phyloP scores from a whole-genome alignment of 2,329 filamentous ascomycete genomes.

The Phoma herbarum region DNA sequence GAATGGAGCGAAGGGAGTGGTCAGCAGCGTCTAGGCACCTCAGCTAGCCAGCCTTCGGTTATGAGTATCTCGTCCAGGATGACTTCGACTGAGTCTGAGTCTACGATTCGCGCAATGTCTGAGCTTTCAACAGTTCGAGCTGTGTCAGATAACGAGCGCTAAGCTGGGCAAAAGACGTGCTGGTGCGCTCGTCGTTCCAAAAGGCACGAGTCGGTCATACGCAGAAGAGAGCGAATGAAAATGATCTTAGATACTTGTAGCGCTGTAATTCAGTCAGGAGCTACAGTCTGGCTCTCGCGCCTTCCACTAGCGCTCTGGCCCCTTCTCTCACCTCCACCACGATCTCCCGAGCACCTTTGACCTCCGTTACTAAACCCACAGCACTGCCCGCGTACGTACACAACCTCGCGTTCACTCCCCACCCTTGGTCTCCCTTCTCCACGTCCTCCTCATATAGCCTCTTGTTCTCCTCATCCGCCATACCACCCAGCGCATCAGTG shows the following conservation, averaged over 20 bases:
- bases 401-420: constrained; percentile 61
- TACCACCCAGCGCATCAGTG: constrained; percentile 51
- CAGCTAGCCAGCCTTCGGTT: constrained; percentile 31
- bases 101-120: constrained; percentile 25
- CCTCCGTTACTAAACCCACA: constrained; percentile 64
- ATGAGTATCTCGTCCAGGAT: constrained; percentile 34
- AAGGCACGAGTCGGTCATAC: too few relatives aligned
- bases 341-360: constrained; percentile 62
- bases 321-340: constrained; percentile 58
- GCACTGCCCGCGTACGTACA: constrained; percentile 70
- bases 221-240: too few relatives aligned
- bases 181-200: too few relatives aligned
- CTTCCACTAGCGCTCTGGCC: constrained; percentile 42
- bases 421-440: constrained; percentile 61
- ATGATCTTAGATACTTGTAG: too few relatives aligned
- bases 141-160: constrained; percentile 40
- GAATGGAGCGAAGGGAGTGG: constrained; percentile 18
- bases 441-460: constrained; percentile 59
- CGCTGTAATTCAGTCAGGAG: not conserved
- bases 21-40: constrained; percentile 25
- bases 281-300: not conserved
- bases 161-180: not conserved
- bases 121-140: constrained; percentile 35
- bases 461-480: constrained; percentile 57
- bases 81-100: constrained; percentile 29